Evolutionary conservation across 345 rosid genomes (phyloP).

Genomic region (Populus davidiana): DNA sequence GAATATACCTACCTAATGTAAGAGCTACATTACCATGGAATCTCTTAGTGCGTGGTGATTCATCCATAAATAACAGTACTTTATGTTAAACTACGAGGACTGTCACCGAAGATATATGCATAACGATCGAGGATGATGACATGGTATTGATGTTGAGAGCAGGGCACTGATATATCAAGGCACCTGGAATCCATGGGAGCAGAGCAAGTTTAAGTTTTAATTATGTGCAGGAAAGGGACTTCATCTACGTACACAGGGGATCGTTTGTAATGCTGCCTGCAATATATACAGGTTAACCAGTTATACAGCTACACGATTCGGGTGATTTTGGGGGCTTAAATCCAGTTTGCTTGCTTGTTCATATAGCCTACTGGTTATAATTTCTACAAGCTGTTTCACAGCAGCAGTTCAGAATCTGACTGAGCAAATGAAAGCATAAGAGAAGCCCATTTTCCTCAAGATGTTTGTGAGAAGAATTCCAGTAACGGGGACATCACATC

Average conservation of each 20-base stretch:
- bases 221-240: neutral
- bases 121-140: neutral
- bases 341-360: neutral
- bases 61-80: neutral
- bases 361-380: neutral
- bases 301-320: too few relatives aligned
- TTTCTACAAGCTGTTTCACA: neutral
- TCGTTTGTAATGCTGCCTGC: too few relatives aligned
- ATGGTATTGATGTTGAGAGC: neutral
- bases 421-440: neutral
- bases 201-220: too few relatives aligned
- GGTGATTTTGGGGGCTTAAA: neutral
- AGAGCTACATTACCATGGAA: neutral
- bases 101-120: neutral
- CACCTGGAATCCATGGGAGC: neutral
- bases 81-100: neutral
- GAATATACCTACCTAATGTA: neutral
- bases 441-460: neutral
- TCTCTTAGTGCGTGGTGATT: slow-evolving; percentile 3
- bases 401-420: neutral
- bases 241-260: too few relatives aligned
- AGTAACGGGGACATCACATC: neutral
- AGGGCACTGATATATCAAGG: neutral
- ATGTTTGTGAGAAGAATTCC: neutral
- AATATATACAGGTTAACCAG: neutral